A percentile compares a stretch with the other conserved stretches of the same genome.
Evolutionary conservation across 208 protist species (phyloP).

Genomic region (Paratrypanosoma confusum): DNA sequence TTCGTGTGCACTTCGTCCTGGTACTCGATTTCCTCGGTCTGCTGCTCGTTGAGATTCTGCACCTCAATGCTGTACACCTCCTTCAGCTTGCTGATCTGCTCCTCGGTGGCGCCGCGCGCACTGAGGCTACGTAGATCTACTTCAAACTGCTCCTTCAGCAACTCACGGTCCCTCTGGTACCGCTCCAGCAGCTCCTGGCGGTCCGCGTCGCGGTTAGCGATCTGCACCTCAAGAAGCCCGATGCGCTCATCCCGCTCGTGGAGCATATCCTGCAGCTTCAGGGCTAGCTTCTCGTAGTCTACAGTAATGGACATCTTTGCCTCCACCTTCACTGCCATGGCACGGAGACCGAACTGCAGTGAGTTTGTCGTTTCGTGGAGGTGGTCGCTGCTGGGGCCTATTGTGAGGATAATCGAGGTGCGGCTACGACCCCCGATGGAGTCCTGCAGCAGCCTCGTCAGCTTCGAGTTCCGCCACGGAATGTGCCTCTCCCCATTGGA

Average conservation of each 20-base stretch:
- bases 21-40: conserved; percentile 68
- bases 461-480: conserved; percentile 88
- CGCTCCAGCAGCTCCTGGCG: conserved; percentile 50
- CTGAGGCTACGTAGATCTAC: conserved; percentile 46
- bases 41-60: conserved; percentile 78
- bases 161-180: conserved; percentile 43
- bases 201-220: conserved; percentile 64
- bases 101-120: conserved; percentile 40
- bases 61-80: conserved; percentile 70
- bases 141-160: conserved; percentile 44
- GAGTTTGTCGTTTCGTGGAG: conserved; percentile 80
- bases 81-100: conserved; percentile 65
- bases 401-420: conserved; percentile 81
- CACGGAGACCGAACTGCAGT: conserved; percentile 73
- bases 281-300: conserved; percentile 74
- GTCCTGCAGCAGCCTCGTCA: conserved; percentile 87
- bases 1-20: conserved; percentile 72
- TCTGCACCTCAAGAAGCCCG: conserved; percentile 60
- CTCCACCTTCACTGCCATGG: conserved; percentile 79
- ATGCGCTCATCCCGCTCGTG: conserved; percentile 66
- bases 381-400: conserved; percentile 77
- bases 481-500: conserved; percentile 63
- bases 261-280: conserved; percentile 58
- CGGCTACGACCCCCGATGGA: conserved; percentile 84
- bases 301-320: conserved; percentile 68